Evolutionary conservation across 2,329 filamentous ascomycete genomes (phyloP).

Genomic region (Aspergillus floridensis): DNA sequence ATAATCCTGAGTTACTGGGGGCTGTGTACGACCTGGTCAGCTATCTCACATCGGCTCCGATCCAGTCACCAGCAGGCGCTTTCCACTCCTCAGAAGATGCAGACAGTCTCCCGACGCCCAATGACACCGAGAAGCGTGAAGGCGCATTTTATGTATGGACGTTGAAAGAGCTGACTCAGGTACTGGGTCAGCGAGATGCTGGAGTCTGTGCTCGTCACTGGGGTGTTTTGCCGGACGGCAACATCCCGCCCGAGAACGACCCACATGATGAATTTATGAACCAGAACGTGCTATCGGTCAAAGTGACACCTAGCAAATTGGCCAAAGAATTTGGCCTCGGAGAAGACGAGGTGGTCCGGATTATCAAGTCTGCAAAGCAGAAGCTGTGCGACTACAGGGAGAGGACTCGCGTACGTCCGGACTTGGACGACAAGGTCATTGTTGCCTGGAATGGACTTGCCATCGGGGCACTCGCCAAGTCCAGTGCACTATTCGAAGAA

Average conservation of each 20-base stretch:
- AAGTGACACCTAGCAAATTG: slow-evolving; percentile 65
- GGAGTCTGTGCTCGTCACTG: slow-evolving; percentile 79
- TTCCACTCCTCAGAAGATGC: slow-evolving; percentile 90
- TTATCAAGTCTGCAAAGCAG: slow-evolving; percentile 64
- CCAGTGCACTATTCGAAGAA: slow-evolving; percentile 64
- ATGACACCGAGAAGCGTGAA: slow-evolving; percentile 78
- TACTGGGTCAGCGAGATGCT: slow-evolving; percentile 67
- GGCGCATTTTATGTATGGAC: slow-evolving; percentile 97
- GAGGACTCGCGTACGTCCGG: slow-evolving; percentile 70
- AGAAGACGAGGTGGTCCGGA: slow-evolving; percentile 64
- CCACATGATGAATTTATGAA: slow-evolving; percentile 92
- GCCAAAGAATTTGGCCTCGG: slow-evolving; percentile 72
- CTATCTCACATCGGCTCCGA: slow-evolving; percentile 73
- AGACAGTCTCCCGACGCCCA: slow-evolving; percentile 72
- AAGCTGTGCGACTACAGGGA: slow-evolving; percentile 72
- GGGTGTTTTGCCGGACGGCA: slow-evolving; percentile 79
- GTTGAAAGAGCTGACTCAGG: slow-evolving; percentile 74
- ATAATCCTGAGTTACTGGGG: slow-evolving; percentile 69
- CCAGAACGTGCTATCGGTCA: slow-evolving; percentile 80
- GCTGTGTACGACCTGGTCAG: slow-evolving; percentile 78
- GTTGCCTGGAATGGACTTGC: slow-evolving; percentile 86
- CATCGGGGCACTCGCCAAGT: slow-evolving; percentile 75
- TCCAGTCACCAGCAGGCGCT: slow-evolving; percentile 67
- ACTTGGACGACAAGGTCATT: slow-evolving; percentile 83
- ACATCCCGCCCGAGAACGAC: slow-evolving; percentile 78